Base-by-base conservation (phyloP, 441 rosid species). In the Cnidoscolus chayamansa region DNA sequence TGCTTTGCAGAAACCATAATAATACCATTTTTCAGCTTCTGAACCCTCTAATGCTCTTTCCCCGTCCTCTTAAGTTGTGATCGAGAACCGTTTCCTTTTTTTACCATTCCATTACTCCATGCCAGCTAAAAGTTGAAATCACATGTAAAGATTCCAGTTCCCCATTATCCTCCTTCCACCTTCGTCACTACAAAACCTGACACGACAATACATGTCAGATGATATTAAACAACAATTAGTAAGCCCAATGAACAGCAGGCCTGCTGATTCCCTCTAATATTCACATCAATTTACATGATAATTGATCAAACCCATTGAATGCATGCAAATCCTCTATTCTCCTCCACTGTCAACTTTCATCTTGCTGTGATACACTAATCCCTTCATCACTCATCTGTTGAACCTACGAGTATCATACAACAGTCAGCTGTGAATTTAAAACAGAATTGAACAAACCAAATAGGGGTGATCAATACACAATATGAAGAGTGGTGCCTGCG, bases 311-410 rank as follows among this genome's bases (percentile, higher is more conserved):
- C 20, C 60, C 11, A 37, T 25, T 37, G 12, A 71, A 31, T 8
- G 40, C 50, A 37, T 19, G 32, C 20, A 49, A n/a, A 48, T 43
- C 75, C 35, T 67, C 43, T 58, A 51, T 32, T 66, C 20, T 8
- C 17, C 37, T 31, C 65, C 62, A 58, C 12, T n/a, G 61, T 4
- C n/a, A 35, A 25, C 48, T 51, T 67, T 67, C 73, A 65, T 67
- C 71, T 63, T 63, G 37, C 55, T 19, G 53, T 3, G 53, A 61
- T 15, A 30, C 58, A 47, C 55, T 32, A 70, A 47, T 64, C 71
- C 78, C 81, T 47, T 71, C 70, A 17, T 79, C 78, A 51, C 31
- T 48, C 62, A 64, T 67, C 86, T 84, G 76, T 68, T 45, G 37
- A 68, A 17, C 15, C 51, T 13, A 25, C 45, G 25, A 12, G 15